Percentiles rank a stretch among this genome's conserved stretches.
phyloP scores from a whole-genome alignment of 345 rosid genomes.

The Lepidium sativum region DNA sequence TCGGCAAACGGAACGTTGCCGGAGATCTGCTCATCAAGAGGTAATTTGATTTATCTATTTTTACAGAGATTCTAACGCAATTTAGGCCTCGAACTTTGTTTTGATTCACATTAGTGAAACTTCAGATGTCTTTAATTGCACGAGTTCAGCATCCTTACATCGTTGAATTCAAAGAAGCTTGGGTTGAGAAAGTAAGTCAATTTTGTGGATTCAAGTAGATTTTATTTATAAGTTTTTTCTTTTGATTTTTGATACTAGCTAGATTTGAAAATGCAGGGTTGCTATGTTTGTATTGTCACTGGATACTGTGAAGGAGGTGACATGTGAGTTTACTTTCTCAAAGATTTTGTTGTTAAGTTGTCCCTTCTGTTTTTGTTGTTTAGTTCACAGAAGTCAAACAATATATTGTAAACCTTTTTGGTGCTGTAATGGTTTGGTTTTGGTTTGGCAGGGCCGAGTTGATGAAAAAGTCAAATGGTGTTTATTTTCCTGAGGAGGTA shows the following conservation, averaged over 20 bases:
- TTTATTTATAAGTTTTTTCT: not conserved
- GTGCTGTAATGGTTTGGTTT: not conserved
- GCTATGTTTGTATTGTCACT: conserved; percentile 96
- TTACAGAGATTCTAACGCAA: not conserved
- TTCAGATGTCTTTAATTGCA: conserved; percentile 89
- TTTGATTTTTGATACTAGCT: not conserved
- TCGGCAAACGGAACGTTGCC: conserved; percentile 88
- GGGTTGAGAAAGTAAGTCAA: conserved; percentile 89
- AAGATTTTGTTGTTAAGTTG: not conserved
- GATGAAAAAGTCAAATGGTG: conserved; percentile 91
- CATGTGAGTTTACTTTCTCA: conserved; percentile 56
- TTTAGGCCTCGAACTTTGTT: not conserved
- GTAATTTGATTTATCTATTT: conserved; percentile 24
- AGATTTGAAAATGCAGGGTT: conserved; percentile 53
- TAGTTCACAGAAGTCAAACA: not conserved
- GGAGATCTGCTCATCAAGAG: conserved; percentile 99
- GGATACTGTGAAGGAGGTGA: conserved; percentile 99
- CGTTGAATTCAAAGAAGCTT: conserved; percentile 97
- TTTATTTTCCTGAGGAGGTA: conserved; percentile 89
- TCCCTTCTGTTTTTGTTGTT: conserved; percentile 10
- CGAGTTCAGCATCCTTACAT: conserved; percentile 86
- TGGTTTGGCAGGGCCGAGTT: conserved; percentile 66
- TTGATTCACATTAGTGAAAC: not conserved
- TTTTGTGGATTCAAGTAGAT: not conserved
- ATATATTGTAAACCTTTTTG: not conserved